phyloP scores from a whole-genome alignment of 192 early-diverging fungal genomes.

The Rhizoclosmatium globosum region DNA sequence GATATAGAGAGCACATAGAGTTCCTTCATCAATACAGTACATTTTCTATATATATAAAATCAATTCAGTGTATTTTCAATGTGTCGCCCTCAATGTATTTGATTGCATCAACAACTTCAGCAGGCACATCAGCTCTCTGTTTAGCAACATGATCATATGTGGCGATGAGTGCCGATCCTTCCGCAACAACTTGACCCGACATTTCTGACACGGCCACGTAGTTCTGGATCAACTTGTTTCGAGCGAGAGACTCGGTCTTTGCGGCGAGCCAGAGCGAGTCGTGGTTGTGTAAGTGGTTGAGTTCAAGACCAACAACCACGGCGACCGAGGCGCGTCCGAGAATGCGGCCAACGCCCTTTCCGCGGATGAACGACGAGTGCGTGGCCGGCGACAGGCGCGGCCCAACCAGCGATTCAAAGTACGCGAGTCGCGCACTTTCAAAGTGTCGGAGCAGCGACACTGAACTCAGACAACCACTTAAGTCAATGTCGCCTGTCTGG shows the following conservation, averaged over 20 bases:
- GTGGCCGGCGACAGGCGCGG: slow-evolving; percentile 25
- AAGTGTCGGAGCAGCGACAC: slow-evolving; percentile 20
- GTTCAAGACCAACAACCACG: background rate
- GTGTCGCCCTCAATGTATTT: too few relatives aligned
- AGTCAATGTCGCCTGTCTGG: slow-evolving; percentile 34
- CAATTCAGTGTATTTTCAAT: too few relatives aligned
- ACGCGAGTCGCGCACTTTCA: slow-evolving; percentile 30
- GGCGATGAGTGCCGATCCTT: slow-evolving; percentile 26
- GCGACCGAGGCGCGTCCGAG: slow-evolving; percentile 18
- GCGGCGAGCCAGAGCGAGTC: slow-evolving; percentile 28
- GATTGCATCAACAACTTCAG: slow-evolving; percentile 30
- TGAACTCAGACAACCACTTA: slow-evolving; percentile 5
- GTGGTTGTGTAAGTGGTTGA: background rate
- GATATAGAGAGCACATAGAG: too few relatives aligned
- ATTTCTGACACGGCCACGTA: slow-evolving; percentile 16
- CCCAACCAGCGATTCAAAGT: slow-evolving; percentile 24
- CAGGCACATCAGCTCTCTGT: slow-evolving; percentile 23
- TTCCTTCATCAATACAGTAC: too few relatives aligned
- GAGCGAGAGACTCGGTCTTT: background rate
- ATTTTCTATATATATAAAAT: too few relatives aligned
- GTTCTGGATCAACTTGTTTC: slow-evolving; percentile 5
- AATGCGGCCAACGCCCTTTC: slow-evolving; percentile 39
- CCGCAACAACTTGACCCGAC: background rate
- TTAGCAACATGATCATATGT: slow-evolving; percentile 32
- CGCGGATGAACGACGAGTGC: slow-evolving; percentile 27